These are phyloP conservation scores for Breynia disticha DNA, from an alignment of 441 rosid genomes.

Conservation along the genomic window DNA sequence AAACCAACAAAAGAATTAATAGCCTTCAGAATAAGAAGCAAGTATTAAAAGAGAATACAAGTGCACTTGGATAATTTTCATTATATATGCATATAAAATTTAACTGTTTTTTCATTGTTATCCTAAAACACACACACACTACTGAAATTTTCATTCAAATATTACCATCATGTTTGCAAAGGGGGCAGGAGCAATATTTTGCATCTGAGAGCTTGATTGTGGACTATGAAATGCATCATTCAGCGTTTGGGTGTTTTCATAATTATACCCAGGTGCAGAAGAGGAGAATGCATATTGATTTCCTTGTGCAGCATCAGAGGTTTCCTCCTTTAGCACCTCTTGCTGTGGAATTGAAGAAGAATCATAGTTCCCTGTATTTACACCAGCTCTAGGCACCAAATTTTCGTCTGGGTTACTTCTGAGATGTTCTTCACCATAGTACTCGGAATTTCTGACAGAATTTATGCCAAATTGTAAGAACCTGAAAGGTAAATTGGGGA, in stretches of 20 bases:
- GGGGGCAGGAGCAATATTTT: slow-evolving; percentile 52
- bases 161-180: slow-evolving; percentile 79
- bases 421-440: slow-evolving; percentile 62
- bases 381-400: slow-evolving; percentile 38
- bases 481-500: neutral
- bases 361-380: slow-evolving; percentile 48
- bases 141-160: neutral
- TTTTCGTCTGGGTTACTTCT: slow-evolving; percentile 47
- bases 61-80: neutral
- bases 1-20: slow-evolving; percentile 12
- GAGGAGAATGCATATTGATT: slow-evolving; percentile 67
- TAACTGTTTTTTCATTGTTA: neutral
- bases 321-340: slow-evolving; percentile 65
- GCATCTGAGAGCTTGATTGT: slow-evolving; percentile 65
- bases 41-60: neutral
- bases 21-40: neutral
- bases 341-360: slow-evolving; percentile 48
- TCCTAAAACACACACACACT: neutral
- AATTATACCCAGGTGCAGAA: slow-evolving; percentile 53
- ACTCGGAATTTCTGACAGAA: slow-evolving; percentile 62
- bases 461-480: slow-evolving; percentile 5
- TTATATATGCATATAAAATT: neutral
- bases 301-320: slow-evolving; percentile 40
- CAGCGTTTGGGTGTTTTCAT: slow-evolving; percentile 60
- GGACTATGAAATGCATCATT: slow-evolving; percentile 43